Percentiles rank a stretch among this genome's conserved stretches.
These are phyloP conservation scores for Russula virescens DNA, from an alignment of 768 basidiomycete genomes.

Conservation along the genomic window DNA sequence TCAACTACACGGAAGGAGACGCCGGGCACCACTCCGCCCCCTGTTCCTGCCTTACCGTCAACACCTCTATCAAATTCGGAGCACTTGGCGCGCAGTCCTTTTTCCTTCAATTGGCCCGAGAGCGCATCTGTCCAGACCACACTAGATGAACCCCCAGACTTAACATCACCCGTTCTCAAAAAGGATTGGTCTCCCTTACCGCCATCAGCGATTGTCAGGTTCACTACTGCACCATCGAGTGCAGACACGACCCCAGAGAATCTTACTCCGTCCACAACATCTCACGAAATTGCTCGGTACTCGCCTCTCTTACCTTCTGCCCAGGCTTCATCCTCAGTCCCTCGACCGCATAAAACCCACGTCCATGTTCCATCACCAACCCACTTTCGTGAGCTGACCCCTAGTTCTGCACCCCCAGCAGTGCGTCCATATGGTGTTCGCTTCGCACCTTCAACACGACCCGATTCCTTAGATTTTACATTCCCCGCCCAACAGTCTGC, in stretches of 20 bases:
- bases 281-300: conserved; percentile 1
- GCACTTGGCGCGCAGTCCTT: conserved; percentile 5
- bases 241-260: background rate
- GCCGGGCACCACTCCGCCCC: background rate
- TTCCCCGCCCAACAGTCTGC: background rate
- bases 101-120: background rate
- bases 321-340: background rate
- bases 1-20: conserved; percentile 10
- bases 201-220: background rate
- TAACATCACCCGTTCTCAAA: background rate
- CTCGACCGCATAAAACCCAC: background rate
- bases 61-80: conserved; percentile 7
- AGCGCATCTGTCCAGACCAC: background rate
- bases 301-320: background rate
- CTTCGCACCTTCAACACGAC: conserved; percentile 19
- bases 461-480: conserved; percentile 1
- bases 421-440: conserved; percentile 7
- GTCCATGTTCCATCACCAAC: background rate
- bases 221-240: background rate
- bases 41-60: conserved; percentile 18
- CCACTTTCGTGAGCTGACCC: background rate
- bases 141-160: background rate
- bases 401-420: background rate
- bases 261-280: background rate
- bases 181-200: background rate